Percentiles rank a stretch among this genome's conserved stretches.
phyloP scores from a whole-genome alignment of 2,329 filamentous ascomycete species.

The Herpotrichia juniperi region DNA sequence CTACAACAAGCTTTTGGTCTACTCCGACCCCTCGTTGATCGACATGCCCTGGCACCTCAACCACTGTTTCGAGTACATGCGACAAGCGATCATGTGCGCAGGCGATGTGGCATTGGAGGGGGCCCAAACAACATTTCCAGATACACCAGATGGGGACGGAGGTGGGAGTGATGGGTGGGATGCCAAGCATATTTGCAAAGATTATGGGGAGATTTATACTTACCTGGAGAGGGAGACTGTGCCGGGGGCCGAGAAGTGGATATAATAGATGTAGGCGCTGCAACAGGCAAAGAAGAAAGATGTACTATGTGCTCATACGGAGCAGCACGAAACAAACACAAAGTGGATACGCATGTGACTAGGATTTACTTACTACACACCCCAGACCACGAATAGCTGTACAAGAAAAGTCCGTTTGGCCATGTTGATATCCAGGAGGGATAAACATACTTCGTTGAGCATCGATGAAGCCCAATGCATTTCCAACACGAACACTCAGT shows the following conservation, averaged over 20 bases:
- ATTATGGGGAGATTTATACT: slow-evolving; percentile 35
- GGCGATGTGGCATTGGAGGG: slow-evolving; percentile 42
- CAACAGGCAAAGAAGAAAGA: no score
- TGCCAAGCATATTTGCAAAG: slow-evolving; percentile 39
- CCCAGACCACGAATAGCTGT: no score
- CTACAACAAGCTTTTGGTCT: slow-evolving; percentile 34
- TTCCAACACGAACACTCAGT: no score
- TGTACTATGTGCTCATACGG: no score
- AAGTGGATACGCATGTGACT: no score
- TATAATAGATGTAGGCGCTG: slow-evolving; percentile 11
- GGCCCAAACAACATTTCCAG: slow-evolving; percentile 38
- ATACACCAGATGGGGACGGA: slow-evolving; percentile 24
- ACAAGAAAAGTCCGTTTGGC: no score
- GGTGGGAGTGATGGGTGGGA: slow-evolving; percentile 45
- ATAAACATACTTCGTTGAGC: no score
- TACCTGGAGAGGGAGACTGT: slow-evolving; percentile 36
- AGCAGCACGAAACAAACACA: no score
- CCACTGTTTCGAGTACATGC: slow-evolving; percentile 43
- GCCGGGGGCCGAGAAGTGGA: slow-evolving; percentile 36
- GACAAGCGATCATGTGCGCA: slow-evolving; percentile 41
- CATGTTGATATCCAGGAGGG: no score
- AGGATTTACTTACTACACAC: no score
- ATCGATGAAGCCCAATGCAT: no score
- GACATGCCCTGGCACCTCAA: slow-evolving; percentile 43
- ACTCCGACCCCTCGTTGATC: slow-evolving; percentile 15